These are phyloP conservation scores for Debaryomycetaceae sp. DNA, from an alignment of 1,139 yeast genomes.

Conservation along the genomic window DNA sequence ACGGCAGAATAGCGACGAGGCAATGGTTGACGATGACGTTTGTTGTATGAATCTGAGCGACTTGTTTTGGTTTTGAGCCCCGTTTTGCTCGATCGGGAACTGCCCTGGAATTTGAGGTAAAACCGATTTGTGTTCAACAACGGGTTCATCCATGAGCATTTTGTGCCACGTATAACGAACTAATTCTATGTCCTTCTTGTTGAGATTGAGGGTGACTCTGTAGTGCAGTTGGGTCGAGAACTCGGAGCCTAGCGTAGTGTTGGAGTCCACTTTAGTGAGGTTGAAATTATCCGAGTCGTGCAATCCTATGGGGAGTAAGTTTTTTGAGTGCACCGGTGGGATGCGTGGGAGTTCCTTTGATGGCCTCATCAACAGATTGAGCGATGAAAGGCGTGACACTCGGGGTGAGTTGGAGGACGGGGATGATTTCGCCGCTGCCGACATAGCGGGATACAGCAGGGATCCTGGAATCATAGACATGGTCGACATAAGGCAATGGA, in stretches of 20 bases:
- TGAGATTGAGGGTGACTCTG: conserved; percentile 26
- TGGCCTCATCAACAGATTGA: conserved; percentile 6
- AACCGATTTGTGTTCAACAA: conserved; percentile 14
- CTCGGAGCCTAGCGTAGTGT: conserved; percentile 39
- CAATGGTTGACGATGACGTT: conserved; percentile 26
- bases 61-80: conserved; percentile 10
- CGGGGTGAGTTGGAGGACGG: background rate
- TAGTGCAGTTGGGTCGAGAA: conserved; percentile 22
- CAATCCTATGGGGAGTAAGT: conserved; percentile 1
- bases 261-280: conserved; percentile 10
- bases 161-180: conserved; percentile 42
- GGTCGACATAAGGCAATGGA: background rate
- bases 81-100: conserved; percentile 12
- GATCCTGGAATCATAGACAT: background rate
- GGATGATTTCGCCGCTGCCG: background rate
- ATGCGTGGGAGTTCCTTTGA: conserved; percentile 5
- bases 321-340: background rate
- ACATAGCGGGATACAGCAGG: background rate
- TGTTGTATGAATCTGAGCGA: conserved; percentile 13
- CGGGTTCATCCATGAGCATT: conserved; percentile 38
- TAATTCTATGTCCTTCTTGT: conserved; percentile 33
- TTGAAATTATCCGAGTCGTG: conserved; percentile 4
- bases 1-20: conserved; percentile 52
- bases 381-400: conserved; percentile 5
- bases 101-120: conserved; percentile 28